Evolutionary conservation across 257 asterid genomes (phyloP).

Genomic region (Solanum chilense): DNA sequence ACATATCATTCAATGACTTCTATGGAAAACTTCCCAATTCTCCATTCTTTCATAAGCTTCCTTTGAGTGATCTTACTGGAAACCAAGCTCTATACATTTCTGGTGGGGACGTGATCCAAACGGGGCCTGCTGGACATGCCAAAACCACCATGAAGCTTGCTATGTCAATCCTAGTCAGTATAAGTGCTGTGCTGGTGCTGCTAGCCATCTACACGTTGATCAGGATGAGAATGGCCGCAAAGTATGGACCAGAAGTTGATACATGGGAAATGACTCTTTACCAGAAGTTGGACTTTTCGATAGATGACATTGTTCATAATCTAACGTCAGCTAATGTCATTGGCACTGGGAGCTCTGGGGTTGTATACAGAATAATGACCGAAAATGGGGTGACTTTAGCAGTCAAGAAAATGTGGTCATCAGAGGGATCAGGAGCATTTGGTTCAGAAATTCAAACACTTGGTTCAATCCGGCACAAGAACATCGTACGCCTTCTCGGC

Average conservation of each 20-base stretch:
- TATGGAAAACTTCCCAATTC: constrained; percentile 71
- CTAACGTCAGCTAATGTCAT: constrained; percentile 79
- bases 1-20: constrained; percentile 71
- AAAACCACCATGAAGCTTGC: constrained; percentile 62
- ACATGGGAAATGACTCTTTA: constrained; percentile 82
- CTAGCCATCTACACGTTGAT: constrained; percentile 53
- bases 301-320: constrained; percentile 58
- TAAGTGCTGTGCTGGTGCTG: constrained; percentile 59
- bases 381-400: constrained; percentile 66
- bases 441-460: constrained; percentile 67
- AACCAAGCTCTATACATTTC: constrained; percentile 48
- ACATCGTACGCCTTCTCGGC: constrained; percentile 80
- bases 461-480: constrained; percentile 88
- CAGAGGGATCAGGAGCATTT: constrained; percentile 72
- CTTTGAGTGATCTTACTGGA: constrained; percentile 55
- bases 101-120: constrained; percentile 46
- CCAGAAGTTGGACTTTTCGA: constrained; percentile 69
- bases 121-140: constrained; percentile 25
- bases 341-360: constrained; percentile 98
- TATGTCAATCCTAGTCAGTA: constrained; percentile 76
- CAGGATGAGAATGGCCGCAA: constrained; percentile 31
- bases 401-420: constrained; percentile 94
- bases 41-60: constrained; percentile 74
- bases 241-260: constrained; percentile 22
- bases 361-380: constrained; percentile 63